phyloP scores from a whole-genome alignment of 495 filamentous ascomycete species.

The Parmelia sp. region DNA sequence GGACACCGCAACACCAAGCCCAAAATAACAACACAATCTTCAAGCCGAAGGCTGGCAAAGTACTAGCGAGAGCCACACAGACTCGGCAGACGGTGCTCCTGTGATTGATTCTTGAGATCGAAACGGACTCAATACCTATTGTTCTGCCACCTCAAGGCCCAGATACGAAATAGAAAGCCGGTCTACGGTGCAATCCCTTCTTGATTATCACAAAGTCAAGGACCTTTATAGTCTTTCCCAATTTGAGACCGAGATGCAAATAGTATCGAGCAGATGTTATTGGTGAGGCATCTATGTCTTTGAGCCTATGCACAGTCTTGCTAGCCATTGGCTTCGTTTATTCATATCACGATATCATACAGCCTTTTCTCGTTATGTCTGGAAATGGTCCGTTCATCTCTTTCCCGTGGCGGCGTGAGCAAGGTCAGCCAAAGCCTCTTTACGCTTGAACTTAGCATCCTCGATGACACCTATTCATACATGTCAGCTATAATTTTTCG shows the following conservation, averaged over 20 bases:
- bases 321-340: background rate
- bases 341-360: constrained; percentile 2
- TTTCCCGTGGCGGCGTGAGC: constrained; percentile 49
- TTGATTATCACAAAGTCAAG: background rate
- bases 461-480: constrained; percentile 53
- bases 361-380: background rate
- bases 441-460: constrained; percentile 67
- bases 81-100: too few species aligned
- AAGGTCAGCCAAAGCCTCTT: constrained; percentile 58
- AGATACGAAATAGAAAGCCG: background rate
- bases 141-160: background rate
- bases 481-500: background rate
- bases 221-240: too few species aligned
- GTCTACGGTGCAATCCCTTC: background rate
- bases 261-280: background rate
- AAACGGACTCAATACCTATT: too few species aligned
- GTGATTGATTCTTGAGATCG: too few species aligned
- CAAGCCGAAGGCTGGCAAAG: background rate
- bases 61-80: background rate
- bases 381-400: constrained; percentile 13
- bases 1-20: background rate
- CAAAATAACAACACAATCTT: background rate
- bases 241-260: background rate
- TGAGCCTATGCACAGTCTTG: background rate
- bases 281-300: background rate